Base-by-base conservation (phyloP, 176 grass and related monocot genomes). In the Musa troglodytarum region DNA sequence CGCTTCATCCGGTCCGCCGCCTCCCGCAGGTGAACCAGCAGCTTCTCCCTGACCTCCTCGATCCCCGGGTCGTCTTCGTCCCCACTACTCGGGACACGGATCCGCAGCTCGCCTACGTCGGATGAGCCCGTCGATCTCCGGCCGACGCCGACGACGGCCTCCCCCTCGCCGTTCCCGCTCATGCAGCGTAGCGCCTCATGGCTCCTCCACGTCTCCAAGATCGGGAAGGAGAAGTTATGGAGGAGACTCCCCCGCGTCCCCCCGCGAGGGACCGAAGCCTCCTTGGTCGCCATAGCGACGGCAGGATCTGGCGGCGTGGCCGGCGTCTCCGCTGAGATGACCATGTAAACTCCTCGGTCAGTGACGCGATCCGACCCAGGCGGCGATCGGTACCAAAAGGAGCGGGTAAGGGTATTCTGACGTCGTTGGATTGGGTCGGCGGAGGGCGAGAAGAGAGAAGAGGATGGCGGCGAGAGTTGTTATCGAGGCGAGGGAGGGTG, bases 181-280 rank as follows among this genome's bases (percentile, higher is more conserved):
- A 52, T 52, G 73, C 53, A 91, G 14, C 88, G 88, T 59, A 85
- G 77, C 54, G 71, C 63, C 24, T 80, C 72, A 61, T 87, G 79
- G 82, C 80, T 85, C 14, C 88, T 82, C 85, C 82, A 91, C 73
- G 85, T 80, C 82, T 91, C 87, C 22, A 91, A 80, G 52, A 70
- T 80, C 69, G 85, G 85, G 80, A 91, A 80, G 63, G 82, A 84
- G 22, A 28, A 28, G 63, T 25, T 25, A 13, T 29, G 11, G 63
- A 65, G 63, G 22, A 65, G 63, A 1, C 63, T 65, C 34, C 69
- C 69, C 43, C 28, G 69, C 69, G 43, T 9, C 69, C 50, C 50
- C 12, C 49, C 15, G 34, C 34, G 34, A 1, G 49, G 49, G 9
- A 12, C 9, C 69, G 5, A 10, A 4, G 69, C 17, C 28, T 51